These are phyloP conservation scores for Pestalotiopsis sp. DNA, from an alignment of 2,329 filamentous ascomycete genomes.

Conservation along the genomic window DNA sequence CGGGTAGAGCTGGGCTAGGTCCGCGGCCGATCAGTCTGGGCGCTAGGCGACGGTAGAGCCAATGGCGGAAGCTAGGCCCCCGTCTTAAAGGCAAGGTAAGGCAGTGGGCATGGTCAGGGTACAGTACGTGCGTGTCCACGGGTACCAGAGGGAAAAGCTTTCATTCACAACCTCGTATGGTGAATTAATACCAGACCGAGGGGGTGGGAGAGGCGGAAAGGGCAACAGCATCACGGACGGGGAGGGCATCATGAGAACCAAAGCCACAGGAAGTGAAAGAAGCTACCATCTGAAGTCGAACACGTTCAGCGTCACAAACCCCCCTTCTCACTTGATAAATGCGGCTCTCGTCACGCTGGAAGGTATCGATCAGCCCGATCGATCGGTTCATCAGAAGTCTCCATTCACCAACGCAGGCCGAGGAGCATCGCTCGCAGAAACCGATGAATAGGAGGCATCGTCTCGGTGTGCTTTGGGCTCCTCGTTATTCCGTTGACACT, in stretches of 20 bases:
- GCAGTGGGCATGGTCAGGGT: not conserved
- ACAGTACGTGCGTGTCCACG: not conserved
- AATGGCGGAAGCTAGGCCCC: conserved; percentile 1
- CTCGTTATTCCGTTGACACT: not conserved
- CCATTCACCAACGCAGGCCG: not conserved
- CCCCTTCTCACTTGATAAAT: not conserved
- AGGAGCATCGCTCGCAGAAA: not conserved
- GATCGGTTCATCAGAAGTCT: not conserved
- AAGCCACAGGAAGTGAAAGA: not conserved
- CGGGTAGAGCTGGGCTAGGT: conserved; percentile 6
- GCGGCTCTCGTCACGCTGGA: not conserved
- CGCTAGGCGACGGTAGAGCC: not conserved
- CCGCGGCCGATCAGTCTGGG: conserved; percentile 10
- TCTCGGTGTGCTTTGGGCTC: not conserved
- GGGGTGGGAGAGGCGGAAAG: not conserved
- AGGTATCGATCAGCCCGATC: not conserved
- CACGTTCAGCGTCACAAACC: not conserved
- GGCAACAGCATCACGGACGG: not conserved
- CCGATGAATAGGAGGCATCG: not conserved
- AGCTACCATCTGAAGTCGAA: not conserved
- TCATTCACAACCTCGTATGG: not conserved
- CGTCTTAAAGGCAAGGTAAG: not conserved
- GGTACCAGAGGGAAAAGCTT: not conserved
- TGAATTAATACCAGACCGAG: not conserved
- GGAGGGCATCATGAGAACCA: not conserved